phyloP scores from a whole-genome alignment of 306 rosid species.

The Clitoria ternatea region DNA sequence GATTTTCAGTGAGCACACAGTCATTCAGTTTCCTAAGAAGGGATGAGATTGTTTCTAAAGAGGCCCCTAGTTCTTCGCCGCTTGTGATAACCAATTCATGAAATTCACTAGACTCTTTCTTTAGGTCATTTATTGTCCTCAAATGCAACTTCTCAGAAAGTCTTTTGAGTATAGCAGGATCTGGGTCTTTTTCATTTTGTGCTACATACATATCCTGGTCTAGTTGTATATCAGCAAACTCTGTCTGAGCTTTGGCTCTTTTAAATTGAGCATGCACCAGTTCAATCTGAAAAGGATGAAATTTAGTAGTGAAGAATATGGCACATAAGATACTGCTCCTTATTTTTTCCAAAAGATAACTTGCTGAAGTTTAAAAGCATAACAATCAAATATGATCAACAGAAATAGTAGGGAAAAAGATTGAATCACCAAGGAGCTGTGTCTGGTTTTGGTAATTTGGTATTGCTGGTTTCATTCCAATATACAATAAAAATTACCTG shows the following conservation, averaged over 20 bases:
- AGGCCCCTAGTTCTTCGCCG: slow-evolving; percentile 50
- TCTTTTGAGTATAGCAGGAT: slow-evolving; percentile 59
- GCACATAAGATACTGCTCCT: background rate
- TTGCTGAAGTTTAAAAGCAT: background rate
- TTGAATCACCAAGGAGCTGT: slow-evolving; percentile 8
- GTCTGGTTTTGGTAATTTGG: background rate
- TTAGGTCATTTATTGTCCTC: slow-evolving; percentile 63
- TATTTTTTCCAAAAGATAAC: background rate
- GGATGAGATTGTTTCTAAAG: slow-evolving; percentile 52
- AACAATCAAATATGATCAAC: background rate
- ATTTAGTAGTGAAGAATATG: slow-evolving; percentile 1
- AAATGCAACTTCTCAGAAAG: slow-evolving; percentile 83
- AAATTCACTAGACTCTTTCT: slow-evolving; percentile 74
- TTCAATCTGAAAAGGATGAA: slow-evolving; percentile 59
- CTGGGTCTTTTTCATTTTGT: slow-evolving; percentile 61
- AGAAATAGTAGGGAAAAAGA: background rate
- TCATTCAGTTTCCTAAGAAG: slow-evolving; percentile 72
- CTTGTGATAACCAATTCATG: slow-evolving; percentile 63
- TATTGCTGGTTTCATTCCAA: background rate
- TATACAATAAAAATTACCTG: slow-evolving; percentile 54
- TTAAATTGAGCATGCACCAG: slow-evolving; percentile 88
- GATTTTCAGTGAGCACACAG: slow-evolving; percentile 51
- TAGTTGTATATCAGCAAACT: slow-evolving; percentile 59
- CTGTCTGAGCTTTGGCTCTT: slow-evolving; percentile 71
- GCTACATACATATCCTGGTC: slow-evolving; percentile 60